Evolutionary conservation across 2,329 filamentous ascomycete genomes (phyloP).

Genomic region (Aspergillus quadricinctus): DNA sequence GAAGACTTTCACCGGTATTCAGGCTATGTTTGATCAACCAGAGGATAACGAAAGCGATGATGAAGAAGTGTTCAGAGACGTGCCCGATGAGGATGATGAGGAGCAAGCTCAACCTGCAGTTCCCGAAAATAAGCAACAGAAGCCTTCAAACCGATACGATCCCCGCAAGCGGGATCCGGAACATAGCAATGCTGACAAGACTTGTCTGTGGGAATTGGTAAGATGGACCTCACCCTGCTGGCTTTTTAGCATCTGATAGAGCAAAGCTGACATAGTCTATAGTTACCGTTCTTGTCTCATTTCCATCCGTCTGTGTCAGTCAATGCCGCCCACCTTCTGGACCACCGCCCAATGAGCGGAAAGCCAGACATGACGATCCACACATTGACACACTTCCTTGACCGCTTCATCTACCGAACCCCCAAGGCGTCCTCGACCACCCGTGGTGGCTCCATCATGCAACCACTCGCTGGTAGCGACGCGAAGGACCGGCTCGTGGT

Average conservation of each 20-base stretch:
- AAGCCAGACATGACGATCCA: constrained; percentile 90
- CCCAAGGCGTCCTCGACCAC: constrained; percentile 63
- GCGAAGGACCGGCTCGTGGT: constrained; percentile 59
- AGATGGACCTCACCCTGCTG: constrained; percentile 21
- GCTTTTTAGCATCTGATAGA: neutral
- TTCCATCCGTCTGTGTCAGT: constrained; percentile 91
- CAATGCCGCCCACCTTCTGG: constrained; percentile 69
- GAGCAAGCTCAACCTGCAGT: constrained; percentile 15
- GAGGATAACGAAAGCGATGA: constrained; percentile 70
- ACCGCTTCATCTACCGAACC: constrained; percentile 97
- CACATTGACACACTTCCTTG: constrained; percentile 89
- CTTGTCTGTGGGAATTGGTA: constrained; percentile 89
- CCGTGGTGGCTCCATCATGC: constrained; percentile 91
- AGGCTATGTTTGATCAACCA: constrained; percentile 71
- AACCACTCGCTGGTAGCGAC: constrained; percentile 69
- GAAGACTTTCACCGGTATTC: constrained; percentile 72
- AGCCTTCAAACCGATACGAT: constrained; percentile 59
- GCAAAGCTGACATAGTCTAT: constrained; percentile 13
- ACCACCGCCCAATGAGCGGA: constrained; percentile 65
- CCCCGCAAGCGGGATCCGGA: constrained; percentile 87
- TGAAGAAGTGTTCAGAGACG: constrained; percentile 67
- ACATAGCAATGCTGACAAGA: constrained; percentile 86
- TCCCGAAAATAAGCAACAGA: constrained; percentile 26
- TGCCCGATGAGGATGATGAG: constrained; percentile 52
- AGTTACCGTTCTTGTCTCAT: constrained; percentile 67